A percentile compares a stretch with the other conserved stretches of the same genome.
Evolutionary conservation across 352 stramenopile genomes (phyloP).

Genomic region (Globisporangium cylindrosporum): DNA sequence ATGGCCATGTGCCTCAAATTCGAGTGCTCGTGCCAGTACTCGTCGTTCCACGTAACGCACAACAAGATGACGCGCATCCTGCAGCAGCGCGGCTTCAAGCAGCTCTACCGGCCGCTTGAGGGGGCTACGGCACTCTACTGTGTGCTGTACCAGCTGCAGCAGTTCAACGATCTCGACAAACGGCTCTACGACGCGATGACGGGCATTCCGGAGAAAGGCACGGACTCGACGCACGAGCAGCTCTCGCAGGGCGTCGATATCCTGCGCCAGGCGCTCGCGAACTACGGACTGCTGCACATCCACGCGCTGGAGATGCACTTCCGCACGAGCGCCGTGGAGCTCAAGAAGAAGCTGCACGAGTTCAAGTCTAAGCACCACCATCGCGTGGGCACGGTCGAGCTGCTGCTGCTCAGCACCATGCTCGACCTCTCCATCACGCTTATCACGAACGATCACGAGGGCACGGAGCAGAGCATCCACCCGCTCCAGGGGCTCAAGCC

Average conservation of each 20-base stretch:
- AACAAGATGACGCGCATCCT: constrained; percentile 68
- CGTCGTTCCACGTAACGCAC: constrained; percentile 50
- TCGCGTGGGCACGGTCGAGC: constrained; percentile 61
- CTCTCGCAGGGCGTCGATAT: constrained; percentile 41
- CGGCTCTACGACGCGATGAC: constrained; percentile 57
- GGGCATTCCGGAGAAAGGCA: constrained; percentile 24
- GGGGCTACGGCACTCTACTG: constrained; percentile 57
- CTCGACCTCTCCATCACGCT: constrained; percentile 69
- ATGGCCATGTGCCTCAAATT: constrained; percentile 66
- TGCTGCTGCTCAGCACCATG: constrained; percentile 72
- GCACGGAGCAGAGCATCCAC: constrained; percentile 57
- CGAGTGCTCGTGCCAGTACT: constrained; percentile 72
- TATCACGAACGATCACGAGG: constrained; percentile 80
- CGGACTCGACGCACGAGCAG: constrained; percentile 21
- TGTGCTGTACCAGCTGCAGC: constrained; percentile 57
- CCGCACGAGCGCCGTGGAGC: constrained; percentile 48
- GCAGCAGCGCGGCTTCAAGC: constrained; percentile 39
- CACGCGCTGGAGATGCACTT: constrained; percentile 55
- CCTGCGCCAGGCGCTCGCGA: constrained; percentile 57
- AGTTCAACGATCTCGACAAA: constrained; percentile 74
- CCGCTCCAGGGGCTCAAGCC: constrained; percentile 45
- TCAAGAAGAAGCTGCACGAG: constrained; percentile 78
- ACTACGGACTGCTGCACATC: constrained; percentile 71
- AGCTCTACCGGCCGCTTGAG: constrained; percentile 43
- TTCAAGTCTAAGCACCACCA: constrained; percentile 61